phyloP scores from a whole-genome alignment of 2,329 filamentous ascomycete species.

The Colletotrichum musae region DNA sequence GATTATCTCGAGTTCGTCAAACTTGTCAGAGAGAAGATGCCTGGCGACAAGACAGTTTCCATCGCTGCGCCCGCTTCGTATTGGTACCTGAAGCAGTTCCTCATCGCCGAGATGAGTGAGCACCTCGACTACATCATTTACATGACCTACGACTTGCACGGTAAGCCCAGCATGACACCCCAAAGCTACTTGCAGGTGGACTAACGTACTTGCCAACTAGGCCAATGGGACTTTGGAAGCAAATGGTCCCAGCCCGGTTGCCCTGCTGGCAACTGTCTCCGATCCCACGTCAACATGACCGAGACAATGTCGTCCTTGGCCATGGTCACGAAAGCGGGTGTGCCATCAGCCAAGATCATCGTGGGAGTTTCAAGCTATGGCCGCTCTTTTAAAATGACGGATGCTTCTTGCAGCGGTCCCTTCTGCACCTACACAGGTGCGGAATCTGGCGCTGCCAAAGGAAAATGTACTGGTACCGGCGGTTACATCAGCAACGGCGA shows the following conservation, averaged over 20 bases:
- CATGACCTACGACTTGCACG: conserved; percentile 55
- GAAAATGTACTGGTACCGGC: conserved; percentile 47
- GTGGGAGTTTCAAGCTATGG: conserved; percentile 52
- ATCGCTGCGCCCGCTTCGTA: conserved; percentile 56
- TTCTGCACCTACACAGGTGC: conserved; percentile 46
- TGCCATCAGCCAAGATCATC: conserved; percentile 48
- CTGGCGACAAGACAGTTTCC: conserved; percentile 48
- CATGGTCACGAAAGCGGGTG: conserved; percentile 55
- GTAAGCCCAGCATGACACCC: conserved; percentile 20
- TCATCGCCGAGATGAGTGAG: conserved; percentile 49
- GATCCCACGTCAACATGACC: conserved; percentile 56
- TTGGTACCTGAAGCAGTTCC: conserved; percentile 56
- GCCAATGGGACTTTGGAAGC: conserved; percentile 46
- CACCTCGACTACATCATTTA: conserved; percentile 53
- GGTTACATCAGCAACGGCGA: conserved; percentile 52
- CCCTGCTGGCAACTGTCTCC: conserved; percentile 51
- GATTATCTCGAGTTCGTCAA: conserved; percentile 44
- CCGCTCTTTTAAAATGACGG: conserved; percentile 51
- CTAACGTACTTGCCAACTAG: neutral
- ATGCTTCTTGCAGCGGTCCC: conserved; percentile 46
- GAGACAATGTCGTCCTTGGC: conserved; percentile 52
- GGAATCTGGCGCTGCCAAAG: conserved; percentile 44
- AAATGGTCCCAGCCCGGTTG: conserved; percentile 46
- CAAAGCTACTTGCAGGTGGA: too few relatives aligned
- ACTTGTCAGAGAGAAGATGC: neutral